Evolutionary conservation across 768 basidiomycete genomes (phyloP), one percentile per base, ranked within the genome.

Genomic region (Amanita subjunquillea): DNA sequence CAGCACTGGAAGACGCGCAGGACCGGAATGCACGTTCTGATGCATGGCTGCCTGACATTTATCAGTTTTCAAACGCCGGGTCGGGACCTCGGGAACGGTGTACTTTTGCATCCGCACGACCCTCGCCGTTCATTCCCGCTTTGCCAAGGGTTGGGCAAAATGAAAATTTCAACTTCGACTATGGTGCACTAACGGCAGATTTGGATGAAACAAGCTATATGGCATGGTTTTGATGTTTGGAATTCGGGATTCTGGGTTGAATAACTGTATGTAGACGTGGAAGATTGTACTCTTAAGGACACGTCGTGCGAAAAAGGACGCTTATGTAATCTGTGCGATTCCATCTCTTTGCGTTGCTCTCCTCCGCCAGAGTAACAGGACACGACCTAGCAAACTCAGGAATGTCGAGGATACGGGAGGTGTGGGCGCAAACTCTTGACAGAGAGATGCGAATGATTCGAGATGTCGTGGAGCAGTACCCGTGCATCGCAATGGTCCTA

Each of bases 341-440:
- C 17, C 15, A 17, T 13, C 12, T 48, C n/a, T 36, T 12, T 38
- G 20, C 9, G 3, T 29, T 25, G 48, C 12, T 20, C 29, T 32
- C 15, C 23, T 6, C 32, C 6, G 6, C 20, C 23, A 10, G 34
- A 22, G 20, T 48, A 32, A 46, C 37, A 22, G n/a, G 36, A 48
- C 36, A 13, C 34, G 20, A 46, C 15, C 27, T 29, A 46, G 29
- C 43, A 25, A 44, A 25, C 25, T 6, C 43, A 44, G 43, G n/a
- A 9, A 87, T 88, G 85, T 77, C 84, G 57, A 82, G 84, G 68
- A 94, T 94, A 80, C 80, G 85, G 60, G 92, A 99, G 62, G 95
- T 99, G 61, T 99, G 95, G 94, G 80, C 82, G 2, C 85, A 83
- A 36, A 96, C 94, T 69, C 83, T 99, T 56, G 93, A 97, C 57